Conservation (phyloP, 176 grass and related monocot species). For the Triticum aestivum region IWGSC_CS_RefSeq_v2.1 NC_057809.1:557731493-557731992, state of each 20-base stretch:
- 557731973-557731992: too few species aligned
- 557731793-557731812: background rate
- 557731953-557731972: too few species aligned
- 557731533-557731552: conserved; percentile 40
- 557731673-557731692: too few species aligned
- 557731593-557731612: background rate
- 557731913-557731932: too few species aligned
- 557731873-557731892: too few species aligned
- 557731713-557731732: background rate
- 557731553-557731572: conserved; percentile 17
- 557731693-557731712: too few species aligned
- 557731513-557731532: conserved; percentile 28
- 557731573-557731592: background rate
- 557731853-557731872: too few species aligned
- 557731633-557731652: background rate
- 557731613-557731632: background rate
- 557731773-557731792: background rate
- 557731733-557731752: background rate
- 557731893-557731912: too few species aligned
- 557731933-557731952: too few species aligned
- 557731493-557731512: background rate
- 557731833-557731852: too few species aligned
- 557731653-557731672: background rate
- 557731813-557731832: background rate
- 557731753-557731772: background rate